phyloP scores from a whole-genome alignment of 805 yeast species.

The Yamadazyma kitorensis region DNA sequence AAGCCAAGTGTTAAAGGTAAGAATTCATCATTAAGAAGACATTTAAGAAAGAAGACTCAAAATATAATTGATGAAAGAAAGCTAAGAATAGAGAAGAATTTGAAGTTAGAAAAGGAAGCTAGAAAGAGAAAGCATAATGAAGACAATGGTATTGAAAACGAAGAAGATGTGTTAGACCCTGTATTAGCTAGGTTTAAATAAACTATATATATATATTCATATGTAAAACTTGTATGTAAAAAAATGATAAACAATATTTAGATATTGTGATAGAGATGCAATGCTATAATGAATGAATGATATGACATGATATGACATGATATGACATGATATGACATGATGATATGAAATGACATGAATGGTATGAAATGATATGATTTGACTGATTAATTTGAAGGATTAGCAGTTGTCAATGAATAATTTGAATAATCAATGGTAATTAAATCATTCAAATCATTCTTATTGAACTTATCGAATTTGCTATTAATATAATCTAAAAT shows the following conservation, averaged over 20 bases:
- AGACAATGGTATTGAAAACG: conserved; percentile 46
- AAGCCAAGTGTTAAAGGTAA: conserved; percentile 73
- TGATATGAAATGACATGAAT: too few species aligned
- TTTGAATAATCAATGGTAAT: conserved; percentile 44
- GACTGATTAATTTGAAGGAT: conserved; percentile 4
- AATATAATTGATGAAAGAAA: conserved; percentile 87
- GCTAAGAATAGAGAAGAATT: conserved; percentile 68
- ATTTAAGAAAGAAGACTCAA: conserved; percentile 76
- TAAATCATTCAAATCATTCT: conserved; percentile 27
- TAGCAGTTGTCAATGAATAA: conserved; percentile 35
- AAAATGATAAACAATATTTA: too few species aligned
- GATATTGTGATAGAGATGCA: too few species aligned
- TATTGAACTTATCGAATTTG: conserved; percentile 24
- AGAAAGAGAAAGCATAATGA: conserved; percentile 47
- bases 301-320: too few species aligned
- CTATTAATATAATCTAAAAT: conserved; percentile 44
- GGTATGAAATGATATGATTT: too few species aligned
- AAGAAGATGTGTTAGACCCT: conserved; percentile 50
- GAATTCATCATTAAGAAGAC: conserved; percentile 79
- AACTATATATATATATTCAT: too few species aligned
- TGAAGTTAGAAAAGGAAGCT: conserved; percentile 68
- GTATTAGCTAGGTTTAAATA: conserved; percentile 50
- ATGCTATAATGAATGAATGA: too few species aligned
- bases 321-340: too few species aligned
- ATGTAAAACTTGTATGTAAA: too few species aligned